phyloP scores from a whole-genome alignment of 2,329 filamentous ascomycete genomes.

The Phialophora tarda region DNA sequence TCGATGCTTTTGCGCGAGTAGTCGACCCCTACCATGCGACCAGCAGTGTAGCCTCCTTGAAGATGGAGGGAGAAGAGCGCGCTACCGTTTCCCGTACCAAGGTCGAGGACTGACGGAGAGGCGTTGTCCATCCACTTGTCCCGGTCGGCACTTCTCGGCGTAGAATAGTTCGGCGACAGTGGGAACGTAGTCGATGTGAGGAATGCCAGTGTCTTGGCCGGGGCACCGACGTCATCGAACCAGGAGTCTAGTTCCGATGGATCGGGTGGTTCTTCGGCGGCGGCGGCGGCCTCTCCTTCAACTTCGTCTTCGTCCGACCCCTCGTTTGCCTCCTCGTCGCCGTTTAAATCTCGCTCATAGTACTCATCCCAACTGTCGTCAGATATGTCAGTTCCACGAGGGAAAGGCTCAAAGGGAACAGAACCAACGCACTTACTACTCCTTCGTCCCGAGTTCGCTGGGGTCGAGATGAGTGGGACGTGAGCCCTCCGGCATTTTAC shows the following conservation, averaged over 20 bases:
- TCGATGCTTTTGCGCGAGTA: constrained; percentile 76
- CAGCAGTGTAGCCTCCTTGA: constrained; percentile 63
- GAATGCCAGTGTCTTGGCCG: constrained; percentile 76
- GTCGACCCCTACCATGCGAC: constrained; percentile 82
- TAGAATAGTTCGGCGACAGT: constrained; percentile 46
- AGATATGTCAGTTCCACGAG: neutral
- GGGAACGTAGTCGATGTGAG: constrained; percentile 60
- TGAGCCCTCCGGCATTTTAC: constrained; percentile 34
- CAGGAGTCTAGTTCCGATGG: constrained; percentile 78
- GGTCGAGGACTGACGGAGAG: constrained; percentile 64
- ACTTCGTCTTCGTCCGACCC: constrained; percentile 73
- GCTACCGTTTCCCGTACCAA: constrained; percentile 93
- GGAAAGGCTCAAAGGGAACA: neutral
- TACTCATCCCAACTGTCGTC: constrained; percentile 67
- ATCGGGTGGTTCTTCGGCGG: constrained; percentile 74
- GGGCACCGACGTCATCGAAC: constrained; percentile 93
- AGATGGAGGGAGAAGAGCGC: constrained; percentile 81
- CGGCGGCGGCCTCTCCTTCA: constrained; percentile 69
- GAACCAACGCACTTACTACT: constrained; percentile 69
- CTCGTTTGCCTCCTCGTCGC: constrained; percentile 32
- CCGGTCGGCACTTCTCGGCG: constrained; percentile 8
- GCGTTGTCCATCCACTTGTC: constrained; percentile 7
- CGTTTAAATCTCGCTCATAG: constrained; percentile 50
- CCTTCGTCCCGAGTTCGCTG: constrained; percentile 82
- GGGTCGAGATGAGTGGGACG: constrained; percentile 73